phyloP scores from a whole-genome alignment of 345 rosid species.

The Salix dunnii region DNA sequence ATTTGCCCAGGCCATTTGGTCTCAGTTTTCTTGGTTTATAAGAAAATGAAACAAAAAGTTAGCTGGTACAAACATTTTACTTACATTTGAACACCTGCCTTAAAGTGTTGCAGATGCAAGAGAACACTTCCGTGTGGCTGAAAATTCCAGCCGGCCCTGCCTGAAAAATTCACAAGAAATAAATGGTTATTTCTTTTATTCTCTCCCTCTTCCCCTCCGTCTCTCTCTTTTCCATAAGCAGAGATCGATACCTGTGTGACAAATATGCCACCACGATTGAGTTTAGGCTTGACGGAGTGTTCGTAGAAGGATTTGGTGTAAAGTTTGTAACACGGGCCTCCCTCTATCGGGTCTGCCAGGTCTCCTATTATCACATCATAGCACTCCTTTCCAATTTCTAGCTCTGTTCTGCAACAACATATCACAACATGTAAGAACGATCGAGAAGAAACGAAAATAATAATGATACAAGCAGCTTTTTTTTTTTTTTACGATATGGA shows the following conservation, averaged over 20 bases:
- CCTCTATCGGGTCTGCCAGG: slow-evolving; percentile 68
- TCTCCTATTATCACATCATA: slow-evolving; percentile 66
- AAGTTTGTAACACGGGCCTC: slow-evolving; percentile 65
- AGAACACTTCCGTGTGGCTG: slow-evolving; percentile 63
- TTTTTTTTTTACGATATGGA: background rate
- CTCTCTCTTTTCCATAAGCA: background rate
- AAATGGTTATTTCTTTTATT: background rate
- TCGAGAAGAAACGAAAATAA: background rate
- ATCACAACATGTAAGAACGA: background rate
- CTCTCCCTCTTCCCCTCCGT: background rate
- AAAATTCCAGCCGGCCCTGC: slow-evolving; percentile 77
- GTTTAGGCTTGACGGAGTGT: slow-evolving; percentile 46
- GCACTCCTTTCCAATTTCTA: slow-evolving; percentile 38
- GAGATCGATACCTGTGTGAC: slow-evolving; percentile 47
- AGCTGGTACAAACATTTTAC: background rate
- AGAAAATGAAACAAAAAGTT: background rate
- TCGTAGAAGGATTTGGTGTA: slow-evolving; percentile 64
- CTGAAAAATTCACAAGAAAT: slow-evolving; percentile 21
- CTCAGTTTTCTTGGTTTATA: background rate
- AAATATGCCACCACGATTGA: slow-evolving; percentile 47
- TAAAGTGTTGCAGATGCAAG: slow-evolving; percentile 58
- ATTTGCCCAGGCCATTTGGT: background rate
- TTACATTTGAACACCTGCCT: slow-evolving; percentile 61
- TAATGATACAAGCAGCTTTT: background rate
- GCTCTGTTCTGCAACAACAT: slow-evolving; percentile 38